phyloP scores from a whole-genome alignment of 2,329 filamentous ascomycete species.

The Phoma sp. region DNA sequence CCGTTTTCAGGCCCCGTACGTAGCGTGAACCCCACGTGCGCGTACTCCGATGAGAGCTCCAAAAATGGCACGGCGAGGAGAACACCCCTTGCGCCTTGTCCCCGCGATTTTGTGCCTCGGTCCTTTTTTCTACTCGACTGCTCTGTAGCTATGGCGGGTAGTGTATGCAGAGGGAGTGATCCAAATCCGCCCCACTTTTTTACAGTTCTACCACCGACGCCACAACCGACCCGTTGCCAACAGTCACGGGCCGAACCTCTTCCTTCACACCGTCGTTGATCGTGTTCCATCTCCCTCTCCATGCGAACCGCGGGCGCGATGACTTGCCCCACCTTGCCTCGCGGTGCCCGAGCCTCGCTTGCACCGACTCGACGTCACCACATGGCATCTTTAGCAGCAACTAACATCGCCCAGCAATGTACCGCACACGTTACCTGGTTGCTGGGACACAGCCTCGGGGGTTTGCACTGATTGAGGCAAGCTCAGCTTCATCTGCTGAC shows the following conservation, averaged over 20 bases:
- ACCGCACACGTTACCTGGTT: slow-evolving; percentile 3
- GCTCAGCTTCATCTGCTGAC: neutral
- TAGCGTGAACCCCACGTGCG: no score
- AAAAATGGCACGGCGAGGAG: no score
- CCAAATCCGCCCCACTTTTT: neutral
- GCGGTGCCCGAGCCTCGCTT: neutral
- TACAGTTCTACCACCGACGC: neutral
- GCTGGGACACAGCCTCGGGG: neutral
- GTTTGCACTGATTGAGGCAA: slow-evolving; percentile 1
- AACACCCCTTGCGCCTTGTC: no score
- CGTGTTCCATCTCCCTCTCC: neutral
- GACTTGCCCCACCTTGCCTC: neutral
- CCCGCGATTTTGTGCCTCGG: no score
- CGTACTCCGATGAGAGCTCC: no score
- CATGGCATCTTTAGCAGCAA: slow-evolving; percentile 1
- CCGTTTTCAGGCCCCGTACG: no score
- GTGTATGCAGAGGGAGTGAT: neutral
- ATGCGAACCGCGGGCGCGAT: no score
- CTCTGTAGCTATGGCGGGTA: neutral
- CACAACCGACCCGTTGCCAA: slow-evolving; percentile 1
- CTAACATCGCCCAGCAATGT: neutral
- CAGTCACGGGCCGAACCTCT: slow-evolving; percentile 2
- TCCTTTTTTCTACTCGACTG: no score
- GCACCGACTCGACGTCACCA: slow-evolving; percentile 7
- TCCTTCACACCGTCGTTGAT: neutral